phyloP scores from a whole-genome alignment of 345 rosid species.

The Salix exigua region DNA sequence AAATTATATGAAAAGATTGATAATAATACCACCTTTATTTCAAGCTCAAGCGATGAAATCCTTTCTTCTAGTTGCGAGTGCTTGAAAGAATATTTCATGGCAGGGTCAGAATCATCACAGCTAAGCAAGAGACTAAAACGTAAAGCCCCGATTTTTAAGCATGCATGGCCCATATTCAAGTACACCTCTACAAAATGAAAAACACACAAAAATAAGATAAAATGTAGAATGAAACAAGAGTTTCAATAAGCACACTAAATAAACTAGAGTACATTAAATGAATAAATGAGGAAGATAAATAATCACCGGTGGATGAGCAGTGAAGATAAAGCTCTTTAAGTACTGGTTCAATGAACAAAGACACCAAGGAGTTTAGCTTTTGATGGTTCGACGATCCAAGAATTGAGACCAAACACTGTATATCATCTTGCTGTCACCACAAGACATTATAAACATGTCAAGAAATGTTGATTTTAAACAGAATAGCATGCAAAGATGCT shows the following conservation, averaged over 20 bases:
- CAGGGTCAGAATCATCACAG: conserved; percentile 74
- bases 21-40: conserved; percentile 52
- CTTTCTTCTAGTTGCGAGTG: conserved; percentile 48
- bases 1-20: background rate
- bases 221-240: background rate
- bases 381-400: conserved; percentile 61
- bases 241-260: background rate
- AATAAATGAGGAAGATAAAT: conserved; percentile 6
- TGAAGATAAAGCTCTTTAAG: conserved; percentile 52
- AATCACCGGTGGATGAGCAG: conserved; percentile 44
- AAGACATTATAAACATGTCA: background rate
- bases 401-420: conserved; percentile 42
- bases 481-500: no score
- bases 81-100: conserved; percentile 63
- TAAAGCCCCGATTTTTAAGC: conserved; percentile 71
- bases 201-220: background rate
- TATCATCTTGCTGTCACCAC: conserved; percentile 41
- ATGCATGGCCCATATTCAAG: conserved; percentile 57
- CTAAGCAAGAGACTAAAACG: conserved; percentile 68
- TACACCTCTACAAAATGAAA: conserved; percentile 37
- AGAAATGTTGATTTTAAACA: no score
- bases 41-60: conserved; percentile 57
- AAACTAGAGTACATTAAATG: background rate
- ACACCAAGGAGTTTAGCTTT: conserved; percentile 44
- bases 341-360: conserved; percentile 47